Base-by-base conservation (phyloP, 352 stramenopile genomes). In the Plasmopara muralis region DNA sequence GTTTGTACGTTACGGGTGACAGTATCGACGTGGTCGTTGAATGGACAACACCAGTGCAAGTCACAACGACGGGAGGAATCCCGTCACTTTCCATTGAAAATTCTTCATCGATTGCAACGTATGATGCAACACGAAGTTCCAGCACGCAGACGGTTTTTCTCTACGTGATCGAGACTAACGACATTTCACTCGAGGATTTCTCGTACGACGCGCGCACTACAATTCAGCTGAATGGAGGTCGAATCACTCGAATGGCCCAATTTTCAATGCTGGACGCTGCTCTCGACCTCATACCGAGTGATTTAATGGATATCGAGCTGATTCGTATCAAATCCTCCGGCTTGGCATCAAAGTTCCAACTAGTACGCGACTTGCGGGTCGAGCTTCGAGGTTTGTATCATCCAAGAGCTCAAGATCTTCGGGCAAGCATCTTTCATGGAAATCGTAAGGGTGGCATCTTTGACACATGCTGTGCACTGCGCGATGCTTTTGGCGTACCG, bases 361-460 rank as follows among this genome's bases (percentile, higher is more conserved):
- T 85, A 0, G 43, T 85, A 3, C 52, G 68, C 16, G 62, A 77
- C 44, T 40, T 93, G 1, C 67, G 70, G 2, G 54, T 91, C 4
- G 50, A 65, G 14, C 39, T 93, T 0, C 60, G 75, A 13, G 83
- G 82, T 0, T 38, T 94, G 15, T 89, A 89, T 45, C 83, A 94
- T 25, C 70, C 76, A 2, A 48, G 77, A 29, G 77, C 77, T 2
- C 64, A 61, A 25, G 81, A 89, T 47, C 42, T 94, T 15, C 51
- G 51, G 6, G 64, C 74, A 0, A 53, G 57, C 1, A 25, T 94
- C 4, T 79, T 76, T 45, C 81, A 94, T 48, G 74, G 66, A 0
- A 25, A 62, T 12, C 59, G 65, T 0, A 46, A 62, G 16, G 71
- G 51, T 16, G 72, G 62, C 5, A 53, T 90, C n/a, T 66, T 91